Base-by-base conservation (phyloP, 495 filamentous ascomycete species). In the Aspergillus biplanus region DNA sequence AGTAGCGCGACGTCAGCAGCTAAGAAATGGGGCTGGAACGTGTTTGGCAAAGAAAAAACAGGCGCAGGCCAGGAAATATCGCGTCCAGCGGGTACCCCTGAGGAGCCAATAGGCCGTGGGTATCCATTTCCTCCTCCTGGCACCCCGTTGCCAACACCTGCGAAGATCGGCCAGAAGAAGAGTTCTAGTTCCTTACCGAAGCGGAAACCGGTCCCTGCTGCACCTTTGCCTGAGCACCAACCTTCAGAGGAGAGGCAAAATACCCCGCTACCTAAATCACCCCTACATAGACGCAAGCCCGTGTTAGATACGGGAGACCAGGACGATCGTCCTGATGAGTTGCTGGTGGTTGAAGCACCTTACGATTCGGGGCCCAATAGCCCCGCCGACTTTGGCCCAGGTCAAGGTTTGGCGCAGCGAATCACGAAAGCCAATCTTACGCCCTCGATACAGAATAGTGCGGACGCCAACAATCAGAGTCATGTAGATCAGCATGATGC, bases 1-100 rank as follows among this genome's bases (percentile, higher is more conserved):
- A 85, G 88, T 0, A 87, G 87, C 49, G 91, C 88, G 5, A 90
- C 92, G 15, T 88, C 89, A 6, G 88, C 85, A 12, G 91, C 92
- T 3, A 93, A 89, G 72, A 92, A 90, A 73, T 97, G 93, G 93
- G 86, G 90, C 16, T 84, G 86, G 79, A 89, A 85, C 67, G 86
- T 91, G 5, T 82, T 93, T 55, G 85, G 86, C 54, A 84, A 87
- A 44, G 81, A 85, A 15, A 78, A 82, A 0, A 55, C 66, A 34
- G 73, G 68, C 69, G 31, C 65, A 6, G 59, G 61, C 13, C 77
- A 77, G 15, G 65, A 74, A 47, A 50, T 69, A 59, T 71, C 72
- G 47, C 78, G 77, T 69, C 74, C 71, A 69, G 76, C 72, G 63
- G 79, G 78, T n/a, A 85, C 87, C 42, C 82, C 86, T 12, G 80